Evolutionary conservation across 225 moss, liverwort and hornwort genomes (phyloP), one percentile per base, ranked within the genome.

Genomic region (Sphagnum contortum): DNA sequence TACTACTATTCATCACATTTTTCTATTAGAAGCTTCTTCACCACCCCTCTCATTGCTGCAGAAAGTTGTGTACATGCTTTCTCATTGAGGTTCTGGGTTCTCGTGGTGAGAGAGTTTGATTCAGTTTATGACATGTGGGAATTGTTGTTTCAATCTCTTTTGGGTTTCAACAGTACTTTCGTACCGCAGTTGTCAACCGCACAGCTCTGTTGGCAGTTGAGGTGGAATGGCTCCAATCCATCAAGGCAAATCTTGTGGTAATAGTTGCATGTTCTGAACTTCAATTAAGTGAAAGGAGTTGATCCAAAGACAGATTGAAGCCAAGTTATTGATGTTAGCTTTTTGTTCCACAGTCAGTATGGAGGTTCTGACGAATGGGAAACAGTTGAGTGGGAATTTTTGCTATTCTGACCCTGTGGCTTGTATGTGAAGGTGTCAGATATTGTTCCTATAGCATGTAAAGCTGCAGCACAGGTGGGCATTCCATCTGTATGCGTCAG

Each of bases 381-480:
- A 29, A 29, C 29, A 29, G 29, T 29, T 29, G 29, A 29, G 29
- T 29, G 0, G 29, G 29, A 29, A 29, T 29, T 29, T 29, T 29
- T 29, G 29, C 29, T 29, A 29, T 29, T 29, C 29, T 29, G 29
- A 29, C 29, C 0, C 29, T 29, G 29, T 29, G 60, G 60, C 46
- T 50, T 69, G 10, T 49, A 60, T n/a, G 57, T 64, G 49, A 72
- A 91, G 91, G 91, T 77, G 5, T 83, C 95, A 58, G 95, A 95
- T 60, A 90, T 95, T 48, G 95, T 92, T 68, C 91, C 95, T 56
- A 67, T 95, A 67, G 95, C 92, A 56, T 91, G 91, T 70, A 66
- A 77, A 76, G 95, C 95, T 77, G 92, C 95, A 66, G 80, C 77
- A 46, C 67, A 76, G 73, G 95, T 89, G 14, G 88, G 82, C 51